Base-by-base conservation (phyloP, 31 red algal genomes). In the Asparagopsis taxiformis region DNA sequence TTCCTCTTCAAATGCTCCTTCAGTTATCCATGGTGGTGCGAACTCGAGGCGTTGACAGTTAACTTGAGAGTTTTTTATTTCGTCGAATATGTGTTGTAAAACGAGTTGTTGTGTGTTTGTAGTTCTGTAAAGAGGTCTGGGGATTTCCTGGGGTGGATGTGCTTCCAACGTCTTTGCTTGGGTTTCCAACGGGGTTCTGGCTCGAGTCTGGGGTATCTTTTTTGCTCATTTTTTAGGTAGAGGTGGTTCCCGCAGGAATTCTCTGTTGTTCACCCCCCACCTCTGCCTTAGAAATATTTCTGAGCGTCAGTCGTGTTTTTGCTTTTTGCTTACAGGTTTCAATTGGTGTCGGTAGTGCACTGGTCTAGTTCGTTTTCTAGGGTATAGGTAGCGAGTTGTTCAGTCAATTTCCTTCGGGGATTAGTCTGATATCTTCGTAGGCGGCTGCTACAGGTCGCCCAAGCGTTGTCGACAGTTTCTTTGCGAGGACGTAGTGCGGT, bases 141-240 rank as follows among this genome's bases (percentile, higher is more conserved):
- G 3, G 23, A 19, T 28, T 39, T 1, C 31, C 59, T 21, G 8
- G 50, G 16, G 15, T 21, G 22, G 21, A n/a, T n/a, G 1, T 36
- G 16, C 31, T 33, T 29, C 62, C 75, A 8, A 79, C 67, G 8
- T 79, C 61, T 19, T 67, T 54, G 48, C 17, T 39, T 57, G 75
- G 62, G 1, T 36, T n/a, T 5, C 60, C 16, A 32, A 13, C 7
- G 16, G 60, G 31, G 6, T 46, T 13, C 13, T 46, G 41, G 13
- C 6, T 6, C 13, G 41, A 6, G 6, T 46, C 41, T 46, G 13
- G 13, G 6, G 41, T 46, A 13, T 46, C 8, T 13, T 46, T 46
- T 6, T 46, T 46, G 13, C 8, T 9, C 6, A 13, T 6, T 46
- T 46, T 46, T 6, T 9, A 13, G 6, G 8, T 6, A 46, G 6